A percentile compares a stretch with the other conserved stretches of the same genome.
Evolutionary conservation across 768 basidiomycete genomes (phyloP).

Genomic region (Cystobasidiopsis lactophilus): DNA sequence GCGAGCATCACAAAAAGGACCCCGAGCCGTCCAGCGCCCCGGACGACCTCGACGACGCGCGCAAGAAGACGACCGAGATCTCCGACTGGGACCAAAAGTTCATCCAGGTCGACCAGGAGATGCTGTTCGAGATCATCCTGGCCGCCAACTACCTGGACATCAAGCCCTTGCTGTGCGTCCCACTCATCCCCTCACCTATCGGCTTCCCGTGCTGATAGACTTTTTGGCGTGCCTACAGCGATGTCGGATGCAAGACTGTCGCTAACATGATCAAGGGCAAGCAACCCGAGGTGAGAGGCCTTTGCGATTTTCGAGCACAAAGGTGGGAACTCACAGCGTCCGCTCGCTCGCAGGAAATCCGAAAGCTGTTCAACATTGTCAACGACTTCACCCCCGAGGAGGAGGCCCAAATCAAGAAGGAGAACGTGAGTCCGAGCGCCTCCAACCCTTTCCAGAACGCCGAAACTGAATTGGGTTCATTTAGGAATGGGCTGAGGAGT

Average conservation of each 20-base stretch:
- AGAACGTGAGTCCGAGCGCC: conserved; percentile 45
- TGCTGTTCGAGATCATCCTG: conserved; percentile 98
- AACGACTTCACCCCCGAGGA: conserved; percentile 98
- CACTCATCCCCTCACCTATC: not conserved
- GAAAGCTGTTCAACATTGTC: conserved; percentile 41
- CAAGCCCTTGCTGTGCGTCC: conserved; percentile 76
- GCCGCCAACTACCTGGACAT: conserved; percentile 99
- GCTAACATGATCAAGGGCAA: conserved; percentile 99
- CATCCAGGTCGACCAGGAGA: conserved; percentile 96
- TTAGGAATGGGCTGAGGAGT: too few relatives aligned
- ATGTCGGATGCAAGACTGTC: conserved; percentile 94
- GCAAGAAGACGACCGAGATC: conserved; percentile 96
- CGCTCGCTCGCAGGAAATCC: too few relatives aligned
- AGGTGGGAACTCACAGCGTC: too few relatives aligned
- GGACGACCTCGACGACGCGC: conserved; percentile 74
- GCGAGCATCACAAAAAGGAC: conserved; percentile 94
- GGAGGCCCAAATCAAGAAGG: conserved; percentile 99
- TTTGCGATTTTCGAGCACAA: too few relatives aligned
- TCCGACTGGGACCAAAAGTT: conserved; percentile 99
- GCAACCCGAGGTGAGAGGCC: conserved; percentile 93
- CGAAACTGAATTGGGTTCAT: too few relatives aligned
- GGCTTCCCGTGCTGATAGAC: not conserved
- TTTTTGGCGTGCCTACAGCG: conserved; percentile 30
- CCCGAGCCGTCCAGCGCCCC: conserved; percentile 69
- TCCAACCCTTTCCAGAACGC: too few relatives aligned